Evolutionary conservation across 2,329 filamentous ascomycete genomes (phyloP), one percentile per base, ranked within the genome.

Genomic region (Ilyonectria sp.): DNA sequence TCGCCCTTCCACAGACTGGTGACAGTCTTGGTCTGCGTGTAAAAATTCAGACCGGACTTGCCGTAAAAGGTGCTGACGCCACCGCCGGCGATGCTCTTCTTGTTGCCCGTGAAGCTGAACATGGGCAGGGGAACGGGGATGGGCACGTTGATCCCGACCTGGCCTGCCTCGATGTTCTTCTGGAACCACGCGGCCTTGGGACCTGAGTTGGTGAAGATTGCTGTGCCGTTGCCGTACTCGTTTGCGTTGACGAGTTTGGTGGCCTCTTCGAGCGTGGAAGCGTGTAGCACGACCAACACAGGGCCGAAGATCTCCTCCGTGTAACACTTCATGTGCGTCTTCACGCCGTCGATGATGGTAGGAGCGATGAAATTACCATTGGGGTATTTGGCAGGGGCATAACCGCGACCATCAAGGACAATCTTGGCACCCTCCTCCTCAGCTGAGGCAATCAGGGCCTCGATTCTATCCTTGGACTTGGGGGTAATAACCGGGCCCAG

Each of bases 1-100:
- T 92, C 89, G 58, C 83, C 85, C 72, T 86, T 86, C 91, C 91
- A 93, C 72, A 91, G 81, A 74, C 88, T 91, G 50, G 91, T 93
- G 60, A 93, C 91, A 2, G 91, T 93, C 88, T 93, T 92, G 77
- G 89, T 86, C 81, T 93, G 91, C n/a, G 91, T 93, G 79, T 92
- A 93, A 80, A 93, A 93, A 67, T 89, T 84, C 71, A 93, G 75
- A n/a, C 90, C 91, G 3, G 89, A 87, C 83, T 92, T 92, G 73
- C 91, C 91, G 79, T 93, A 93, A 79, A 93, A 93, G 29, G 90
- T 92, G 79, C 86, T 91, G 31, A 88, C 87, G 60, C 91, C 91
- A 33, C 90, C 90, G 54, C 91, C 91, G 1, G 91, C 90, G 60
- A 93, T 85, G 75, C 85, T 88, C 83, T 89, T 91, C 86, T 93